These are phyloP conservation scores for Penicillium tannophilum DNA, from an alignment of 495 filamentous ascomycete species.

Conservation along the genomic window DNA sequence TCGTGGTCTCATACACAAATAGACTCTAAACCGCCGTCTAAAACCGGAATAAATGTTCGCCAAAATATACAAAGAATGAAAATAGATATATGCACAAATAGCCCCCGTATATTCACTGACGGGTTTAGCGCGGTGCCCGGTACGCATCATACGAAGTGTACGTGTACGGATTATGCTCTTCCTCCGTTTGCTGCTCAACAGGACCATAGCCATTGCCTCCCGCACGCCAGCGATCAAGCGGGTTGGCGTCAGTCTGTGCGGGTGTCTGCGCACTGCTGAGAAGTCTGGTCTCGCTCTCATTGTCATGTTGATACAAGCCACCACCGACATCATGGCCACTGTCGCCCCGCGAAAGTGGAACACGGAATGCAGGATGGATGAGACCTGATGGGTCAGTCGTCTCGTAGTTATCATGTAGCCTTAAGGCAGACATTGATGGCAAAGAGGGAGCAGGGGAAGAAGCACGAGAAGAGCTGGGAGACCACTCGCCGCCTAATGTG, in stretches of 20 bases:
- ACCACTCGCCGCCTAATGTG: constrained; percentile 45
- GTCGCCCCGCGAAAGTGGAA: constrained; percentile 32
- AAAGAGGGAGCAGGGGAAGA: constrained; percentile 48
- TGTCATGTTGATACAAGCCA: constrained; percentile 34
- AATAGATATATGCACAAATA: background rate
- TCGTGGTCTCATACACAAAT: constrained; percentile 6
- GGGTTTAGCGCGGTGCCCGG: constrained; percentile 25
- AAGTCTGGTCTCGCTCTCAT: constrained; percentile 50
- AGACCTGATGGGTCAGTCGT: constrained; percentile 21
- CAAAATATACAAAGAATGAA: constrained; percentile 1
- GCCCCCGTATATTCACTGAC: background rate
- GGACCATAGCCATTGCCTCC: constrained; percentile 46
- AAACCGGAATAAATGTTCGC: constrained; percentile 1
- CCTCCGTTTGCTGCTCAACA: constrained; percentile 47
- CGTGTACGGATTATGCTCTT: constrained; percentile 35
- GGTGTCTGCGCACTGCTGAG: constrained; percentile 46
- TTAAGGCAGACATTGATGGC: constrained; percentile 32
- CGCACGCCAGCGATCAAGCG: constrained; percentile 50
- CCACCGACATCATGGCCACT: constrained; percentile 27
- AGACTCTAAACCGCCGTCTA: constrained; percentile 4
- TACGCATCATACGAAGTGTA: constrained; percentile 48
- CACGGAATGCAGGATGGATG: constrained; percentile 43
- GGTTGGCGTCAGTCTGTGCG: constrained; percentile 28
- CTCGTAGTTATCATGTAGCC: constrained; percentile 32
- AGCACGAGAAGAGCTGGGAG: constrained; percentile 46